Percentiles rank a stretch among this genome's conserved stretches.
phyloP scores from a whole-genome alignment of 768 basidiomycete species.

The Hypholoma sublateritium region DNA sequence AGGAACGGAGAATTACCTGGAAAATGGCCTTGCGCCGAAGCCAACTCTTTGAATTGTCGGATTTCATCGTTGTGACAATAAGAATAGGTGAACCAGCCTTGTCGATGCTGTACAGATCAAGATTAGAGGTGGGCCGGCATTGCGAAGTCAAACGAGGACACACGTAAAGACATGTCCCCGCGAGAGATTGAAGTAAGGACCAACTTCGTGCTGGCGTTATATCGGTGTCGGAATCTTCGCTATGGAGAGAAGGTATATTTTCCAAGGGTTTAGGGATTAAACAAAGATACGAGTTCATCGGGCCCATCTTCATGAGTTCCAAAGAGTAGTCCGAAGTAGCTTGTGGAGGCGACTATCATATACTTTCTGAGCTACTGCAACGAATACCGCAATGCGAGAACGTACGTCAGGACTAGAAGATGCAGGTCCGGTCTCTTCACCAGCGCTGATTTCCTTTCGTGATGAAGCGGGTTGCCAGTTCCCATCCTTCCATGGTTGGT shows the following conservation, averaged over 20 bases:
- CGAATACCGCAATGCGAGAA: conserved; percentile 15
- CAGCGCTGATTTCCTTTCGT: conserved; percentile 62
- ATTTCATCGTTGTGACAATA: conserved; percentile 96
- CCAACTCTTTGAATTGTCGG: conserved; percentile 90
- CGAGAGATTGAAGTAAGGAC: conserved; percentile 77
- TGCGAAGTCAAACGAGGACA: conserved; percentile 34
- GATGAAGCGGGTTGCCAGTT: conserved; percentile 34
- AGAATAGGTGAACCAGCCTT: conserved; percentile 97
- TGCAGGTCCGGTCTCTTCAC: conserved; percentile 27
- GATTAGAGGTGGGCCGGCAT: conserved; percentile 23
- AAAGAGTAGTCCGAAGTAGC: conserved; percentile 45
- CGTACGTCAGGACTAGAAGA: conserved; percentile 36
- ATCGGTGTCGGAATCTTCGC: conserved; percentile 59
- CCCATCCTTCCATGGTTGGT: conserved; percentile 54
- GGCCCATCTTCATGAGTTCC: conserved; percentile 74
- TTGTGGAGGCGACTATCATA: conserved; percentile 9
- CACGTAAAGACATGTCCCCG: conserved; percentile 85
- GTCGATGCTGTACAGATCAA: conserved; percentile 61
- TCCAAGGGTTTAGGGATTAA: conserved; percentile 69
- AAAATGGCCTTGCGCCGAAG: conserved; percentile 60
- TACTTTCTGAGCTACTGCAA: conserved; percentile 3
- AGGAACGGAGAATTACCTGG: conserved; percentile 48
- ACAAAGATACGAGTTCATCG: conserved; percentile 71
- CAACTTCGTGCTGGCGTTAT: conserved; percentile 74
- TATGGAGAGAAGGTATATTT: conserved; percentile 37